Evolutionary conservation across 768 basidiomycete species (phyloP).

Genomic region (Russula sp.): DNA sequence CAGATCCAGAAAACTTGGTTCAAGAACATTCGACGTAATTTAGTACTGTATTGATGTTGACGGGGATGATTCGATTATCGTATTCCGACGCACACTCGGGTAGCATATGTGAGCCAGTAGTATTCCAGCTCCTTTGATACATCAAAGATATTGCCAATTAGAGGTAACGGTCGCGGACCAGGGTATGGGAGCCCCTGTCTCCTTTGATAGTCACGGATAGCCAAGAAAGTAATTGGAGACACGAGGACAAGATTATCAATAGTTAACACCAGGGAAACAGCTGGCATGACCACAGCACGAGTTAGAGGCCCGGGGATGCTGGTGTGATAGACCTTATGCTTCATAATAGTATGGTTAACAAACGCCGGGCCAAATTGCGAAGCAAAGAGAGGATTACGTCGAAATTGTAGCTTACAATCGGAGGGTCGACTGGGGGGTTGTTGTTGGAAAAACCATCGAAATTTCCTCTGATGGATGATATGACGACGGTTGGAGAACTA

Average conservation of each 20-base stretch:
- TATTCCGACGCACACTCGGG: too few species aligned
- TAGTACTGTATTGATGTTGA: not conserved
- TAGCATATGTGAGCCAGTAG: slow-evolving; percentile 12
- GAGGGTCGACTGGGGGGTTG: too few species aligned
- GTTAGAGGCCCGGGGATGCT: not conserved
- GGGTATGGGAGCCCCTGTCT: slow-evolving; percentile 13
- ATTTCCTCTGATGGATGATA: too few species aligned
- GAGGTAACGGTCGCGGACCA: slow-evolving; percentile 11
- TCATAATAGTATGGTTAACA: too few species aligned
- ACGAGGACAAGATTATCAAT: not conserved
- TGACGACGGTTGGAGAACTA: too few species aligned
- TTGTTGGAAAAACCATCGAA: too few species aligned
- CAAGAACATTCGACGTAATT: not conserved
- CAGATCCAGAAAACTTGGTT: not conserved
- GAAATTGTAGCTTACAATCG: too few species aligned
- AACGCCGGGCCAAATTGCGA: too few species aligned
- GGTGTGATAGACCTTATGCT: not conserved
- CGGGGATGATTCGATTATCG: too few species aligned
- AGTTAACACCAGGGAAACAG: not conserved
- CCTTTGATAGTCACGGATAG: not conserved
- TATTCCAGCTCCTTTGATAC: slow-evolving; percentile 10
- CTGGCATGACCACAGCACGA: not conserved
- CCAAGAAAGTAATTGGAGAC: not conserved
- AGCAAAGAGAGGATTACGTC: too few species aligned
- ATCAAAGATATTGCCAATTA: slow-evolving; percentile 19